Evolutionary conservation across 495 filamentous ascomycete species (phyloP).

Genomic region (Glonium stellatum): DNA sequence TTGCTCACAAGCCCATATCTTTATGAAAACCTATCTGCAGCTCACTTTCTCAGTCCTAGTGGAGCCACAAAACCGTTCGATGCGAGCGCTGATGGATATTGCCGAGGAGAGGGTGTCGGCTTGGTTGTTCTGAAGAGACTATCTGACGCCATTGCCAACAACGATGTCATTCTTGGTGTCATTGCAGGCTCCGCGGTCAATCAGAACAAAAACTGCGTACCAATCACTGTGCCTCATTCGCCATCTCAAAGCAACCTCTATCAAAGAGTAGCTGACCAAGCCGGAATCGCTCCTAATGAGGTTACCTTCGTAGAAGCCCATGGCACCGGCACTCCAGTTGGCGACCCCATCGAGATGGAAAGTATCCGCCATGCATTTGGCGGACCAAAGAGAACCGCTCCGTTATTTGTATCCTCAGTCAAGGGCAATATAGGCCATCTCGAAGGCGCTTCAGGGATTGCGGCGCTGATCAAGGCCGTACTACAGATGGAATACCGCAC

Average conservation of each 20-base stretch:
- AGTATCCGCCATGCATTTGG: constrained; percentile 1
- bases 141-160: constrained; percentile 35
- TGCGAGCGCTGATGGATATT: not conserved
- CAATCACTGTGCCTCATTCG: constrained; percentile 3
- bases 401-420: constrained; percentile 35
- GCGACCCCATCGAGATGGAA: not conserved
- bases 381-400: not conserved
- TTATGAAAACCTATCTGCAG: not conserved
- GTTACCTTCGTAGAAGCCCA: not conserved
- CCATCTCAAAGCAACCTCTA: not conserved
- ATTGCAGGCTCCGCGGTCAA: constrained; percentile 36
- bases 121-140: constrained; percentile 39
- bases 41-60: not conserved
- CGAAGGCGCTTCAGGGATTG: constrained; percentile 43
- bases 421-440: constrained; percentile 48
- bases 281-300: too few relatives aligned
- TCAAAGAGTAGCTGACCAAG: not conserved
- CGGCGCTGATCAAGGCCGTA: constrained; percentile 43
- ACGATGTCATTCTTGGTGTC: constrained; percentile 42
- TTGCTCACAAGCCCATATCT: not conserved
- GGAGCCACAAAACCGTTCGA: not conserved
- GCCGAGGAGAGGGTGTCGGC: constrained; percentile 4
- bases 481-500: constrained; percentile 42
- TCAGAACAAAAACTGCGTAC: not conserved
- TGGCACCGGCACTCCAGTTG: not conserved